A percentile compares a stretch with the other conserved stretches of the same genome.
These are phyloP conservation scores for Arthrobotrys iridis DNA, from an alignment of 2,329 filamentous ascomycete genomes.

Conservation along the genomic window DNA sequence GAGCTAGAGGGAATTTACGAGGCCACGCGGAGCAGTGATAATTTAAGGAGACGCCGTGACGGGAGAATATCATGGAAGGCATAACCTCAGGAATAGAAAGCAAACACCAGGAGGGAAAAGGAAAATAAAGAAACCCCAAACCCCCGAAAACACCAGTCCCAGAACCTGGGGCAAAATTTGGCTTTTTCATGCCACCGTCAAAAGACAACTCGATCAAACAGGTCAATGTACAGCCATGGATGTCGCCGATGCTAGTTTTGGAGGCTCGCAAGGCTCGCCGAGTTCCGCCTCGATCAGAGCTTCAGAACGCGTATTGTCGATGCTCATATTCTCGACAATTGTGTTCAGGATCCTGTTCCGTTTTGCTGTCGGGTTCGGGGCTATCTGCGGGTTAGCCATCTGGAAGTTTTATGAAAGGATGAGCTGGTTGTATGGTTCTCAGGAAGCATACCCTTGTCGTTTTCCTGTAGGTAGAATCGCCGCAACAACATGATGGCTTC, in stretches of 20 bases:
- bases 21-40: too few relatives aligned
- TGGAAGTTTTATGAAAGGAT: background rate
- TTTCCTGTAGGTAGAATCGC: constrained; percentile 97
- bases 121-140: background rate
- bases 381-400: constrained; percentile 13
- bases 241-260: background rate
- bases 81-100: too few relatives aligned
- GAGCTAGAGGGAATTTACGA: too few relatives aligned
- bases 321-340: constrained; percentile 54
- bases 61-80: too few relatives aligned
- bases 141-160: too few relatives aligned
- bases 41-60: too few relatives aligned
- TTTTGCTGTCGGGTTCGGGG: constrained; percentile 57
- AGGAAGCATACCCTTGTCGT: constrained; percentile 76
- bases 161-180: background rate
- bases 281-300: constrained; percentile 31
- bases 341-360: constrained; percentile 57
- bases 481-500: constrained; percentile 92
- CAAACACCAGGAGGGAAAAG: too few relatives aligned
- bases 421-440: background rate
- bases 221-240: background rate
- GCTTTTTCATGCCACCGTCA: background rate
- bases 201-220: background rate
- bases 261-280: background rate
- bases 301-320: constrained; percentile 53